Conservation (phyloP, 2,329 filamentous ascomycete genomes). For the Stachybotrys chartarum region DNA sequence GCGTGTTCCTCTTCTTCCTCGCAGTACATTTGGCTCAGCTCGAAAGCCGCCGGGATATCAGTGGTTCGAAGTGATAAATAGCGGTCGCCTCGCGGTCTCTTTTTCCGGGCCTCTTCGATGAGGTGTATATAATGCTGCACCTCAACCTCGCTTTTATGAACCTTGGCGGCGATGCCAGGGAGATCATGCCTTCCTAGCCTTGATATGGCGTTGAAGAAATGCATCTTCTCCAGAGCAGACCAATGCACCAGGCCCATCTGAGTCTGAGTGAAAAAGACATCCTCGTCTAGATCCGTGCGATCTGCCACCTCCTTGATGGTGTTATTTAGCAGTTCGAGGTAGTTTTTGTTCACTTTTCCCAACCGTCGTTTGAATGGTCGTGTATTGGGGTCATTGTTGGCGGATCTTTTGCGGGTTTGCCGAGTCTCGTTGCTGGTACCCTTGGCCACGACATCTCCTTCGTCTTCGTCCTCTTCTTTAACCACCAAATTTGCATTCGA, state of each 20-base stretch:
- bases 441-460: neutral
- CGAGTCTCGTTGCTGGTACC: neutral
- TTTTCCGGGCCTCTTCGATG: slow-evolving; percentile 44
- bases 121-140: slow-evolving; percentile 62
- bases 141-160: slow-evolving; percentile 69
- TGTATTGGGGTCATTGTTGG: slow-evolving; percentile 11
- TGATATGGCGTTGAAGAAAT: slow-evolving; percentile 59
- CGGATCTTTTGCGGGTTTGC: slow-evolving; percentile 17
- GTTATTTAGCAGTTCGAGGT: slow-evolving; percentile 46
- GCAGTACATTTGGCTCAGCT: slow-evolving; percentile 62
- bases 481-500: too few species aligned
- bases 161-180: slow-evolving; percentile 50
- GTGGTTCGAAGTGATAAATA: slow-evolving; percentile 31
- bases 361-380: slow-evolving; percentile 38
- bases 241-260: slow-evolving; percentile 67
- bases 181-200: slow-evolving; percentile 58
- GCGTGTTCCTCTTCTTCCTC: slow-evolving; percentile 60
- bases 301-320: slow-evolving; percentile 48
- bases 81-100: slow-evolving; percentile 26
- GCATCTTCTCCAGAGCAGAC: slow-evolving; percentile 62
- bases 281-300: slow-evolving; percentile 22
- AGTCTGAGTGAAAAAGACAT: slow-evolving; percentile 25
- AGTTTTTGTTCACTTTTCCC: slow-evolving; percentile 34
- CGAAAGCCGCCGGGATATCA: slow-evolving; percentile 64
- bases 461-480: neutral